Conservation (phyloP, 176 grass and related monocot genomes). For the Phragmites australis region DNA sequence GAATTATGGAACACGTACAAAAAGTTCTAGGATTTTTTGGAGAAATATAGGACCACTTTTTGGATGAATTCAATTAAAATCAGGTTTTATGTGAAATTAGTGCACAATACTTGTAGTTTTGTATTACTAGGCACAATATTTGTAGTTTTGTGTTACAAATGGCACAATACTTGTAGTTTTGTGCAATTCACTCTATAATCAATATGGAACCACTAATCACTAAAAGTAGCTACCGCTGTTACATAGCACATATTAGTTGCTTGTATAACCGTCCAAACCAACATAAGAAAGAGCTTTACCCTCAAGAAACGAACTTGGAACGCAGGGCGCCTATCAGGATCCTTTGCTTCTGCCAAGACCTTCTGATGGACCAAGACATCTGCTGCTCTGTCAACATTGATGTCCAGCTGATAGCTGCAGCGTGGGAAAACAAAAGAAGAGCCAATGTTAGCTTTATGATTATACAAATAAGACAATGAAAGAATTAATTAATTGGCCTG, state of each 20-base stretch:
- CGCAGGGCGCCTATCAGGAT: conserved; percentile 71
- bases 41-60: too few relatives aligned
- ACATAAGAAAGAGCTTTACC: conserved; percentile 53
- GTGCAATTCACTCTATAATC: too few relatives aligned
- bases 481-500: conserved; percentile 29
- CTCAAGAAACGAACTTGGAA: conserved; percentile 75
- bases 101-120: too few relatives aligned
- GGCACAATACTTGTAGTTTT: too few relatives aligned
- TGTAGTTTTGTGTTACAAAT: too few relatives aligned
- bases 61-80: too few relatives aligned
- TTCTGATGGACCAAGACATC: conserved; percentile 76
- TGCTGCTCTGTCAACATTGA: conserved; percentile 73
- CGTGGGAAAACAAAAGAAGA: conserved; percentile 33
- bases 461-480: conserved; percentile 8
- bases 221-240: conserved; percentile 25
- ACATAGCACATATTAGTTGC: conserved; percentile 15
- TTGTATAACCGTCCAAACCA: conserved; percentile 27
- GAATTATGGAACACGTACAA: too few relatives aligned
- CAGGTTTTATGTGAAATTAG: too few relatives aligned
- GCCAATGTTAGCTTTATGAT: conserved; percentile 26
- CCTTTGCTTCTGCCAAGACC: conserved; percentile 69
- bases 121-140: too few relatives aligned
- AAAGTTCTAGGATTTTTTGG: too few relatives aligned
- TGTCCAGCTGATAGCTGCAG: conserved; percentile 76
- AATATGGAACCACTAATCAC: background rate